Base-by-base conservation (phyloP, 2,329 filamentous ascomycete genomes). In the Mycosphaerella sp. region DNA sequence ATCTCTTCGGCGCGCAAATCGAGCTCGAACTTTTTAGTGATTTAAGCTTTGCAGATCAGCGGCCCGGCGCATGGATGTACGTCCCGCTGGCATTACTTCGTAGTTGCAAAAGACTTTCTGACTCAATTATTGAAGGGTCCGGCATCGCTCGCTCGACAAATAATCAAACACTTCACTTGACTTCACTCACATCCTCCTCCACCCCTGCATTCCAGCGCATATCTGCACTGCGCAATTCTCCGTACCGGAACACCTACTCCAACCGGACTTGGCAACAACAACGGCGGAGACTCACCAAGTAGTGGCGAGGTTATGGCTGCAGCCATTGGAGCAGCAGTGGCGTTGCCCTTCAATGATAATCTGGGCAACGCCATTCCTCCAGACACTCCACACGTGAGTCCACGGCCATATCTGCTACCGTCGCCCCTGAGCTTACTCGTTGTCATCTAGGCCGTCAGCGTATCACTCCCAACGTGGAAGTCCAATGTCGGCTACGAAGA, bases 401-500 rank as follows among this genome's bases (percentile, higher is more conserved):
- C 12, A 4, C 1, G 18, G 17, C 37, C 37, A 14, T 40, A 18
- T 17, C 17, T 30, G 18, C 3, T 25, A 25, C 21, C 21, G 7
- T 10, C 1, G 14, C 12, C 36, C 27, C 7, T 34, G 7, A 8
- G 35, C 55, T 61, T 41, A 60, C 37, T 14, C 44, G 21, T 25
- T 25, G 21, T 25, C 21, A 2, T 17, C 21, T 59, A 96, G 90
- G 93, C 91, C 58, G 88, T 97, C 59, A 97, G 91, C 69, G 91
- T 97, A 37, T 97, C 93, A 13, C 75, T 98, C 21, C 93, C 93
- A 35, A 94, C 89, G 71, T 98, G 93, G 93, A 79, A 78, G 59
- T 78, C 89, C 59, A 97, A 95, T 64, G 77, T 98, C 35, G 91
- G 82, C 36, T 98, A 98, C 66, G 93, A 98, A 69, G 89, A 98